Percentiles rank a stretch among this genome's conserved stretches.
Conservation (phyloP, 2,329 filamentous ascomycete species). For the Ambrosiella xylebori region DNA sequence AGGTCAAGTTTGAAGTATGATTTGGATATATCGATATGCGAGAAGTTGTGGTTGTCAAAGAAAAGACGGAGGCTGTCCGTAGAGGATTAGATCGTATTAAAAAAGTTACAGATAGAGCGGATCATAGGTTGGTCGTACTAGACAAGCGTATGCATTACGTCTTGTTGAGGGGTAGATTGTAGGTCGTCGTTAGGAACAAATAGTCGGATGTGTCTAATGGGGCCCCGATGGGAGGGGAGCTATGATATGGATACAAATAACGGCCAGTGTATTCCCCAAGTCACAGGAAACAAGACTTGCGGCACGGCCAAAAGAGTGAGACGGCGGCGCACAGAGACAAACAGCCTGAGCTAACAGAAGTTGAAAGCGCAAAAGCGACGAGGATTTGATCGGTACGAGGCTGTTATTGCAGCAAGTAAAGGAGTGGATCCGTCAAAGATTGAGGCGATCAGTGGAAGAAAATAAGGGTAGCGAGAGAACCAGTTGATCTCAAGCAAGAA, state of each 20-base stretch:
- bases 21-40: background rate
- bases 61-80: background rate
- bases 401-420: constrained; percentile 5
- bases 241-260: constrained; percentile 10
- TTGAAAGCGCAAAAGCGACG: background rate
- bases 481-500: constrained; percentile 2
- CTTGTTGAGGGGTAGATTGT: background rate
- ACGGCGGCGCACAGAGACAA: constrained; percentile 1
- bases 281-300: background rate
- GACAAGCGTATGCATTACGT: background rate
- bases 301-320: background rate
- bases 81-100: background rate
- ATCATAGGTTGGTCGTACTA: background rate
- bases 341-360: background rate
- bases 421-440: background rate
- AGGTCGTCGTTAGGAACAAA: background rate
- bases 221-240: background rate
- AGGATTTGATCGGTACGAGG: background rate
- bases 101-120: background rate
- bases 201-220: background rate
- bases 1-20: background rate
- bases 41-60: background rate
- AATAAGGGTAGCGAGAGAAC: background rate
- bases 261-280: constrained; percentile 9
- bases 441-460: background rate